These are phyloP conservation scores for Bacterosira constricta DNA, from an alignment of 108 stramenopile genomes.

Conservation along the genomic window DNA sequence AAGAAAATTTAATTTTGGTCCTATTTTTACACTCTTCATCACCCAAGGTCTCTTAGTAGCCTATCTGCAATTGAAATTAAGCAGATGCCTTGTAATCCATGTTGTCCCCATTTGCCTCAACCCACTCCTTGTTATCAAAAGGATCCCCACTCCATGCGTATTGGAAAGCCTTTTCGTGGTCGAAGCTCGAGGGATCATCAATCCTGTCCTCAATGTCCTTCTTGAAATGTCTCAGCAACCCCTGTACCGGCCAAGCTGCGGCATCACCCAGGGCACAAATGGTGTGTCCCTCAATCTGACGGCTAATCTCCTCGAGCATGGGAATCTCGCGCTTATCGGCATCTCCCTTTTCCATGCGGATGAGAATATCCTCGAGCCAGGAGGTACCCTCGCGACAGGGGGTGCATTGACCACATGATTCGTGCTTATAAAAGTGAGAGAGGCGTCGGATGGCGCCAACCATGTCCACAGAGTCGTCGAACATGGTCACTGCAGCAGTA, in stretches of 20 bases:
- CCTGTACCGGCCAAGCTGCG: conserved; percentile 99
- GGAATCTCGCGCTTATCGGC: conserved; percentile 99
- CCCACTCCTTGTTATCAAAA: conserved; percentile 91
- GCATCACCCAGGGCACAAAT: conserved; percentile 99
- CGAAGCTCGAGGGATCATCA: conserved; percentile 86
- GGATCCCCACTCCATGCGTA: conserved; percentile 94
- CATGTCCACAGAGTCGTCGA: conserved; percentile 99
- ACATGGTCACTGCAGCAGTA: conserved; percentile 99
- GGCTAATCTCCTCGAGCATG: conserved; percentile 99
- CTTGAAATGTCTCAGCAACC: conserved; percentile 96
- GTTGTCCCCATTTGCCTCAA: conserved; percentile 86
- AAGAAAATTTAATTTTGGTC: conserved; percentile 8
- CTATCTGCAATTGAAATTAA: not conserved
- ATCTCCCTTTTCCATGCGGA: conserved; percentile 97
- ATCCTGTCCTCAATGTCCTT: conserved; percentile 98
- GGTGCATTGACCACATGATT: conserved; percentile 99
- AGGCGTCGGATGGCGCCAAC: conserved; percentile 99
- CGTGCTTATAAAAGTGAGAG: conserved; percentile 99
- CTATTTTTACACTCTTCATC: not conserved
- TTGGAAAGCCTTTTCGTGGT: conserved; percentile 95
- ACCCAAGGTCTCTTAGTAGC: not conserved
- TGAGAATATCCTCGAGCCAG: conserved; percentile 91
- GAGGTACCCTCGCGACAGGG: conserved; percentile 98
- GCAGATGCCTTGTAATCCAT: conserved; percentile 64
- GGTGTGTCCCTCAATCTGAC: conserved; percentile 99